phyloP scores from a whole-genome alignment of 1,284 basidiomycete species.

The Trichosporon inkin region DNA sequence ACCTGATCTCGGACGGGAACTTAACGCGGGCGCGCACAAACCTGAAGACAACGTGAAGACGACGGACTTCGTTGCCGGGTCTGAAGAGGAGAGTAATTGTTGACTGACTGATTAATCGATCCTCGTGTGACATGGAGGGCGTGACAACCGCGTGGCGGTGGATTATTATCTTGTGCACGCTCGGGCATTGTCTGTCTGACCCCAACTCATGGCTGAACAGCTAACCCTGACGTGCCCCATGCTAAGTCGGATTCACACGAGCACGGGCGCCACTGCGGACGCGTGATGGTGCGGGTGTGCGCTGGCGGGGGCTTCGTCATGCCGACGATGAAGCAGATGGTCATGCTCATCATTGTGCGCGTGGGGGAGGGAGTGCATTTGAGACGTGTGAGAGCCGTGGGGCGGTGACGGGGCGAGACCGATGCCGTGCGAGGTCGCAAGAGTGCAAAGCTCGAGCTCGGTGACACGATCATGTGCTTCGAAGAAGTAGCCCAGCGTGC shows the following conservation, averaged over 20 bases:
- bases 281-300: not conserved
- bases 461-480: conserved; percentile 18
- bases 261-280: not conserved
- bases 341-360: not conserved
- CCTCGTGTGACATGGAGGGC: too few species aligned
- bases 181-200: too few species aligned
- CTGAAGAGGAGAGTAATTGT: too few species aligned
- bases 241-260: not conserved
- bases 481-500: conserved; percentile 35
- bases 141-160: too few species aligned
- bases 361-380: too few species aligned
- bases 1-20: not conserved
- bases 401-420: conserved; percentile 9
- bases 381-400: too few species aligned
- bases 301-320: not conserved
- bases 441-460: conserved; percentile 25
- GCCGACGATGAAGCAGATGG: not conserved
- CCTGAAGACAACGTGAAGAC: not conserved
- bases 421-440: conserved; percentile 26
- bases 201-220: not conserved
- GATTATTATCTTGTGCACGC: too few species aligned
- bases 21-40: not conserved
- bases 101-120: too few species aligned
- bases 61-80: too few species aligned
- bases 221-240: not conserved